Conservation (phyloP, 345 rosid species). For the Adansonia digitata region DNA sequence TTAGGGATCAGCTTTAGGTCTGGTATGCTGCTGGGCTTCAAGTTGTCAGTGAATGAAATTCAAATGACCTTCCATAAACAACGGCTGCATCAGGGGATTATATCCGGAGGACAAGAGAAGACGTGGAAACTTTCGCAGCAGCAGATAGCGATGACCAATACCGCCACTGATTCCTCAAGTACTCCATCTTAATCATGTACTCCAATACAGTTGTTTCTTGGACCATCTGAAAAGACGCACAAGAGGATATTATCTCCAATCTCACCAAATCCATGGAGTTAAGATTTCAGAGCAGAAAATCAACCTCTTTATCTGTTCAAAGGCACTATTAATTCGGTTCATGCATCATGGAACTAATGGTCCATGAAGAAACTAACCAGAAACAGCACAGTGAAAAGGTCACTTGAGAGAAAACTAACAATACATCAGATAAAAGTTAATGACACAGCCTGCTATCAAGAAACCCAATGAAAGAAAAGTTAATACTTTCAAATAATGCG, state of each 20-base stretch:
- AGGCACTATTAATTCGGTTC: background rate
- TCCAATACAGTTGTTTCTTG: slow-evolving; percentile 79
- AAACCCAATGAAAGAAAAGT: background rate
- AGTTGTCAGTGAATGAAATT: slow-evolving; percentile 33
- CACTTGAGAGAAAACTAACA: background rate
- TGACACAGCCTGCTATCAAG: background rate
- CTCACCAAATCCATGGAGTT: background rate
- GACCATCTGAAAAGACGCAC: slow-evolving; percentile 67
- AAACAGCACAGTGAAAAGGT: background rate
- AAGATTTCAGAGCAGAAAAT: background rate
- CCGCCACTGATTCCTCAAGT: slow-evolving; percentile 92
- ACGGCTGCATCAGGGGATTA: slow-evolving; percentile 80
- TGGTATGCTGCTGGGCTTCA: slow-evolving; percentile 26
- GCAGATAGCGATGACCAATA: slow-evolving; percentile 97
- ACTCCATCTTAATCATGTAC: slow-evolving; percentile 79
- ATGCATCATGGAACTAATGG: background rate
- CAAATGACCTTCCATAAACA: slow-evolving; percentile 48
- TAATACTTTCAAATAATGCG: background rate
- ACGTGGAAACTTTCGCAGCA: slow-evolving; percentile 76
- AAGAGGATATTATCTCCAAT: background rate
- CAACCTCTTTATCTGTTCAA: background rate
- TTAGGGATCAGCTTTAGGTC: slow-evolving; percentile 36
- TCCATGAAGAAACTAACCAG: background rate
- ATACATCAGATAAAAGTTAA: background rate
- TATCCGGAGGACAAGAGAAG: slow-evolving; percentile 76